phyloP scores from a whole-genome alignment of 306 rosid genomes.

The Inga leiocalycina region DNA sequence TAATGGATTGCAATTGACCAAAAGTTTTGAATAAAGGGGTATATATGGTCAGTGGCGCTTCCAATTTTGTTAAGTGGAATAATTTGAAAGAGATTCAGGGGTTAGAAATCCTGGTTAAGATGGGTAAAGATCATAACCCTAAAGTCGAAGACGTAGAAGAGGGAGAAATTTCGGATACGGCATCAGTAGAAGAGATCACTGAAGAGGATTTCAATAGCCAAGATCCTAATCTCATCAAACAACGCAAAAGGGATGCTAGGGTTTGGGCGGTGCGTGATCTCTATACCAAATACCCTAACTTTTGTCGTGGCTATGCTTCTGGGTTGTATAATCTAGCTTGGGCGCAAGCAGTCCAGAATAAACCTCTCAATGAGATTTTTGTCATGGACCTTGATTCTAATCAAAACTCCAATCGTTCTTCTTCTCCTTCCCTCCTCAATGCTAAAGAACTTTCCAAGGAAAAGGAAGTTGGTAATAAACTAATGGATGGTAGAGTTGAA shows the following conservation, averaged over 20 bases:
- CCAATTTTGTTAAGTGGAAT: slow-evolving; percentile 42
- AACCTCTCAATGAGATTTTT: slow-evolving; percentile 74
- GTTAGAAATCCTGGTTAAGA: slow-evolving; percentile 40
- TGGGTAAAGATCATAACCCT: slow-evolving; percentile 55
- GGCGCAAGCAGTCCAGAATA: slow-evolving; percentile 98
- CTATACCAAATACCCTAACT: slow-evolving; percentile 61
- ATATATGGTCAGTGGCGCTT: slow-evolving; percentile 63
- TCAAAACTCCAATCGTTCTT: slow-evolving; percentile 16
- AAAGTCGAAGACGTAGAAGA: slow-evolving; percentile 81
- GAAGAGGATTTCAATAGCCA: slow-evolving; percentile 81
- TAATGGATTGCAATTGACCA: not conserved
- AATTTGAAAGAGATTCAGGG: slow-evolving; percentile 37
- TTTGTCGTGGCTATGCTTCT: slow-evolving; percentile 64
- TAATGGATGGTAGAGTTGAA: slow-evolving; percentile 38
- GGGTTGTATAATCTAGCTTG: slow-evolving; percentile 85
- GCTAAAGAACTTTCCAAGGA: slow-evolving; percentile 17
- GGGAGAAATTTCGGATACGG: slow-evolving; percentile 92
- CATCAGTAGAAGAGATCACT: slow-evolving; percentile 90
- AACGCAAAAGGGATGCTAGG: slow-evolving; percentile 52
- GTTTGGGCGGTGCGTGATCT: slow-evolving; percentile 80
- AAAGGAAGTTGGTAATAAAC: slow-evolving; percentile 37
- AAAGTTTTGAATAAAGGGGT: slow-evolving; percentile 23
- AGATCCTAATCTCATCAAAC: slow-evolving; percentile 48
- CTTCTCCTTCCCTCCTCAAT: slow-evolving; percentile 3
- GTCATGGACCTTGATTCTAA: slow-evolving; percentile 60